A percentile compares a stretch with the other conserved stretches of the same genome.
These are phyloP conservation scores for Cladosporium sp. DNA, from an alignment of 2,329 filamentous ascomycete genomes.

Conservation along the genomic window DNA sequence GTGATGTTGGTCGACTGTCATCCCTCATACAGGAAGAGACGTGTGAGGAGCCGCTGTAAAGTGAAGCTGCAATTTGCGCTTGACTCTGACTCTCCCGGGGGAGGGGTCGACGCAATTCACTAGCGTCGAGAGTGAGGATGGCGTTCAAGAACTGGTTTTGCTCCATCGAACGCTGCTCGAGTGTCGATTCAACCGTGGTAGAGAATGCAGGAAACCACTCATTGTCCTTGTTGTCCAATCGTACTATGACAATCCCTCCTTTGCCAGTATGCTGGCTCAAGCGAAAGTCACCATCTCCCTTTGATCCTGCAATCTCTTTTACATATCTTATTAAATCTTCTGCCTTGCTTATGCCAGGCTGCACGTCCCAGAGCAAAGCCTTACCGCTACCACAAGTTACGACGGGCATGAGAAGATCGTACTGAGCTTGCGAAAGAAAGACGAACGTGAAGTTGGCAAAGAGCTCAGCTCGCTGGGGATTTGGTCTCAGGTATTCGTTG, in stretches of 20 bases:
- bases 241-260: conserved; percentile 71
- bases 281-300: conserved; percentile 45
- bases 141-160: conserved; percentile 90
- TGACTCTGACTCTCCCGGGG: conserved; percentile 38
- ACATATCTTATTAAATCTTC: conserved; percentile 77
- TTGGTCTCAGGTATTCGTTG: conserved; percentile 65
- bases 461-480: conserved; percentile 60
- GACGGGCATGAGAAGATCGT: conserved; percentile 66
- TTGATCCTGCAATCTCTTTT: conserved; percentile 68
- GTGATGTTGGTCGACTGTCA: not conserved
- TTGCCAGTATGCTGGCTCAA: conserved; percentile 26
- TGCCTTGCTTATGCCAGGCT: conserved; percentile 53
- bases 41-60: not conserved
- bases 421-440: conserved; percentile 74
- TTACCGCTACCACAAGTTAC: conserved; percentile 82
- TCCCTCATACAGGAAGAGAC: not conserved
- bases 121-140: conserved; percentile 76
- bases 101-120: conserved; percentile 64
- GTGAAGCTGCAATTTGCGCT: conserved; percentile 4
- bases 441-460: conserved; percentile 88
- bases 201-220: conserved; percentile 18
- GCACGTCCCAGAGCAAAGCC: conserved; percentile 62
- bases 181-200: conserved; percentile 56
- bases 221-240: conserved; percentile 57
- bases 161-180: conserved; percentile 78